Evolutionary conservation across 2,329 filamentous ascomycete genomes (phyloP).

Genomic region (Aspergillus fijiensis): DNA sequence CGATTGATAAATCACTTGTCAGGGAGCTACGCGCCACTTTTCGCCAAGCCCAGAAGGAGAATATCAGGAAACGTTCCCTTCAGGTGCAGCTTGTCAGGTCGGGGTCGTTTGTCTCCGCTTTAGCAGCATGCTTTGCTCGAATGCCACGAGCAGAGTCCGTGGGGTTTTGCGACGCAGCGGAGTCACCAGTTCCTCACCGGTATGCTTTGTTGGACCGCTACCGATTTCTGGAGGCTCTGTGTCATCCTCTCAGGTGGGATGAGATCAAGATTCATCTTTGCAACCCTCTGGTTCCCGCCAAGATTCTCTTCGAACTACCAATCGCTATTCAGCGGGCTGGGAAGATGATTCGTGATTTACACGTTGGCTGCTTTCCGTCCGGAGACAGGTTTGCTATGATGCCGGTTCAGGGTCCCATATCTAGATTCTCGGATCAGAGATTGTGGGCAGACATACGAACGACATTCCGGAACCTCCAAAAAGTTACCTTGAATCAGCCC

Average conservation of each 20-base stretch:
- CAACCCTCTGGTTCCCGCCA: not conserved
- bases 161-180: not conserved
- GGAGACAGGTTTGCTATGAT: not conserved
- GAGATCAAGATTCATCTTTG: not conserved
- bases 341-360: not conserved
- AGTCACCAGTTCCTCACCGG: not conserved
- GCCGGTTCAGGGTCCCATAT: not conserved
- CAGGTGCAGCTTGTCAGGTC: not conserved
- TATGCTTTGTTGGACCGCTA: not conserved
- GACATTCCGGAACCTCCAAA: not conserved
- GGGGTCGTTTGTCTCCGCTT: not conserved
- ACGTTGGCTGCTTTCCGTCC: not conserved
- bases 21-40: not conserved
- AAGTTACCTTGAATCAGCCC: not conserved
- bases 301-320: not conserved
- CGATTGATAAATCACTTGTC: not conserved
- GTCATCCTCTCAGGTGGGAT: not conserved
- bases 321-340: not conserved
- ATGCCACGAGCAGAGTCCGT: not conserved
- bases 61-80: not conserved
- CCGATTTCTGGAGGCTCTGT: not conserved
- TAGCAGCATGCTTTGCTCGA: not conserved
- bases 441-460: not conserved
- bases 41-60: not conserved
- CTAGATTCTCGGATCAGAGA: not conserved